Base-by-base conservation (phyloP, 345 rosid species). In the Gossypium sturtianum region DNA sequence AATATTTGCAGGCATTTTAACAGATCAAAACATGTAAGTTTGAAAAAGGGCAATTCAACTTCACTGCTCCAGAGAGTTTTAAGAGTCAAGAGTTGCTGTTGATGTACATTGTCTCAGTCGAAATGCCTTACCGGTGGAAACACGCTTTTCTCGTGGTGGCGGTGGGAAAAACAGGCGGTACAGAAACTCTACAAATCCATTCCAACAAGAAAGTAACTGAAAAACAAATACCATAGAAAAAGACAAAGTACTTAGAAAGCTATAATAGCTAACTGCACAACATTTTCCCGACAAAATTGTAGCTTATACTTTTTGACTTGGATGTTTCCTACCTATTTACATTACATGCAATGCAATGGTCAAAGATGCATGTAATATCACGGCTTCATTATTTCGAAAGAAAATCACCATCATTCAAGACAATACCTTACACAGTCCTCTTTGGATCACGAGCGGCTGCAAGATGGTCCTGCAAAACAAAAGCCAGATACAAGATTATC, bases 401-500 rank as follows among this genome's bases (percentile, higher is more conserved):
- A 79, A 75, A 66, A 51, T 73, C 51, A 44, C 45, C 66, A 57
- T 45, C 79, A 20, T 76, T 56, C 9, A 41, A 49, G 54, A 10
- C 17, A 15, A 68, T 75, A 75, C 75, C 77, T 80, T 79, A 80
- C 52, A 77, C 74, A 71, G 85, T 89, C 76, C 90, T 91, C 85
- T 82, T 93, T 25, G 89, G 84, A 82, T 89, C 97, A 16, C 95
- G 95, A 74, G 90, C 80, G 54, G 97, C 84, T 34, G 95, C 87
- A 72, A 93, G 73, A 85, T 91, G 98, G 77, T 93, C 98, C 98
- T 93, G 71, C 84, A 87, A 54, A 49, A 80, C 63, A 62, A 67
- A 72, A 47, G 72, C 56, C 44, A 66, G 54, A 70, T 63, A 61
- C 47, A 47, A 58, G 27, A 48, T 59, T 48, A 65, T 64, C 15